Conservation (phyloP, 192 early-diverging fungal genomes). For the Mortierella claussenii region DNA sequence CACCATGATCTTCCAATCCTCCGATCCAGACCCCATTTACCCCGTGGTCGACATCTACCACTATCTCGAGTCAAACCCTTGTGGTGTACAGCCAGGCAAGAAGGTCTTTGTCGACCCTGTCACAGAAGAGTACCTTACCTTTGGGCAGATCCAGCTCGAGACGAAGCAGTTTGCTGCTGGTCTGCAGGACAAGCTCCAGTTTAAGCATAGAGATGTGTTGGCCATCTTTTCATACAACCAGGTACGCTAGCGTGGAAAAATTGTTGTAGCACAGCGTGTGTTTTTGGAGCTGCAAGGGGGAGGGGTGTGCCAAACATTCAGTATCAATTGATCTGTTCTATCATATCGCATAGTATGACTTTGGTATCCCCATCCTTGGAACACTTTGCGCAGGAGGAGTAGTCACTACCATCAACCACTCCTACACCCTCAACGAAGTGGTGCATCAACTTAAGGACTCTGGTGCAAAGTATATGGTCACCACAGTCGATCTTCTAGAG, state of each 20-base stretch:
- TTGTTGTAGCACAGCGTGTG: too few relatives aligned
- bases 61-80: slow-evolving; percentile 50
- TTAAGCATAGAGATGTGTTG: slow-evolving; percentile 73
- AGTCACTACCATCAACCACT: slow-evolving; percentile 83
- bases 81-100: slow-evolving; percentile 33
- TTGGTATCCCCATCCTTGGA: slow-evolving; percentile 71
- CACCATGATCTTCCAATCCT: slow-evolving; percentile 51
- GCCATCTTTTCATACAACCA: slow-evolving; percentile 77
- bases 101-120: slow-evolving; percentile 64
- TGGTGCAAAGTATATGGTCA: slow-evolving; percentile 73
- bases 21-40: slow-evolving; percentile 39
- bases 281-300: not conserved
- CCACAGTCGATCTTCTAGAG: slow-evolving; percentile 48
- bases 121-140: slow-evolving; percentile 58
- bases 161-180: slow-evolving; percentile 63
- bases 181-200: slow-evolving; percentile 56
- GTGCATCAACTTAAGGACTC: slow-evolving; percentile 81
- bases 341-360: slow-evolving; percentile 52
- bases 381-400: slow-evolving; percentile 73
- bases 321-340: not conserved
- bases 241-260: too few relatives aligned
- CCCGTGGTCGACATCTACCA: slow-evolving; percentile 57
- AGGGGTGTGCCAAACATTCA: not conserved
- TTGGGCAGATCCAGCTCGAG: slow-evolving; percentile 53
- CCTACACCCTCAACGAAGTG: slow-evolving; percentile 82